These are phyloP conservation scores for Marasmius sp. DNA, from an alignment of 1,284 basidiomycete genomes.

Conservation along the genomic window DNA sequence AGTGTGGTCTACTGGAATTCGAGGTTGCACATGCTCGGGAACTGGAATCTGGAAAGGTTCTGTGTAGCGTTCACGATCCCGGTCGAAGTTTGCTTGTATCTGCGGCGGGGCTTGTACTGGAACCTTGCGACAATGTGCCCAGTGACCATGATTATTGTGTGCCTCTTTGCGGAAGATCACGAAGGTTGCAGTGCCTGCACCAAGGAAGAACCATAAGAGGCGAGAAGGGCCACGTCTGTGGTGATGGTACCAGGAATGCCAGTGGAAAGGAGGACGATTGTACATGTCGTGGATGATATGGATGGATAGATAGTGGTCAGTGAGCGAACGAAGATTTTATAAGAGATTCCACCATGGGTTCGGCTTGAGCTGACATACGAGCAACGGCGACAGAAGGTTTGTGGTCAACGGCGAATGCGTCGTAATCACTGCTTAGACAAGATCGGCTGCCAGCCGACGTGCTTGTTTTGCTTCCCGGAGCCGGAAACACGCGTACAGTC, in stretches of 20 bases:
- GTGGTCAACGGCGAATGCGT: background rate
- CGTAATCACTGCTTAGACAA: background rate
- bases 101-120: conserved; percentile 22
- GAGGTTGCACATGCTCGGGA: background rate
- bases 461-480: no score
- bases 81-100: conserved; percentile 1
- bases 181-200: conserved; percentile 51
- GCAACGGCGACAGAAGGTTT: background rate
- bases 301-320: background rate
- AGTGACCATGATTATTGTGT: conserved; percentile 17
- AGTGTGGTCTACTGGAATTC: background rate
- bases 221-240: conserved; percentile 42
- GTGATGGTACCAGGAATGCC: conserved; percentile 23
- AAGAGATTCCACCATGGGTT: background rate
- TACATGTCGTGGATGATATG: background rate
- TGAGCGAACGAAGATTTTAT: background rate
- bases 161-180: conserved; percentile 42
- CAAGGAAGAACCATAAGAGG: conserved; percentile 65
- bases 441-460: no score
- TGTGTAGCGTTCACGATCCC: background rate
- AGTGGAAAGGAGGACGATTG: background rate
- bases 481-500: no score
- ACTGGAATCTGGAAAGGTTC: background rate
- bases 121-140: conserved; percentile 31
- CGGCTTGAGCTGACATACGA: background rate